These are phyloP conservation scores for Neofusicoccum sp. DNA, from an alignment of 2,329 filamentous ascomycete species.

Conservation along the genomic window DNA sequence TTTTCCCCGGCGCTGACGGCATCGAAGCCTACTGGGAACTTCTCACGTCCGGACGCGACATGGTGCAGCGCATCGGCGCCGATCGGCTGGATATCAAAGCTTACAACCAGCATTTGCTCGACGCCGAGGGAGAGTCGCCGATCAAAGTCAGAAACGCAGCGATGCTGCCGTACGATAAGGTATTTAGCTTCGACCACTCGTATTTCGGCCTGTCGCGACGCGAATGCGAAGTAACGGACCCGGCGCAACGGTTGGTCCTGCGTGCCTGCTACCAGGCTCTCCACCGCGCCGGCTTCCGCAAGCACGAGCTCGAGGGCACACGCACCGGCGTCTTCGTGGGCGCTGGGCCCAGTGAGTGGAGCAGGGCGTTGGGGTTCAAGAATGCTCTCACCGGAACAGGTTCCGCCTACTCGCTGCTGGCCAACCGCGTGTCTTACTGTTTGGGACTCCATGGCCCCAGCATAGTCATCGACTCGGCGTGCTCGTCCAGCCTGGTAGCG, in stretches of 20 bases:
- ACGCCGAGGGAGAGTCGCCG: not conserved
- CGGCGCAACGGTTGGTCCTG: not conserved
- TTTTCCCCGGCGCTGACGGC: not conserved
- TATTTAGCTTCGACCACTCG: not conserved
- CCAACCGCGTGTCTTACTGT: conserved; percentile 30
- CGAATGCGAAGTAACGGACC: not conserved
- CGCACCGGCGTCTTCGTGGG: conserved; percentile 28
- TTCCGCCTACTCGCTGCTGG: conserved; percentile 26
- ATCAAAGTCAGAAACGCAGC: not conserved
- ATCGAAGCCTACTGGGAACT: not conserved
- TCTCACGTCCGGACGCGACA: not conserved
- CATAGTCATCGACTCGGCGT: conserved; percentile 33
- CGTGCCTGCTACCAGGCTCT: not conserved
- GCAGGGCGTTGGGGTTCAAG: not conserved
- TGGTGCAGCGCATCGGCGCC: not conserved
- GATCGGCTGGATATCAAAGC: not conserved
- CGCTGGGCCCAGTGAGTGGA: not conserved
- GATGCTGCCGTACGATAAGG: not conserved
- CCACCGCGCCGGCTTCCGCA: conserved; percentile 13
- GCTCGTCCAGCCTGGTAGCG: conserved; percentile 28
- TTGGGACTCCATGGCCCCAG: conserved; percentile 31
- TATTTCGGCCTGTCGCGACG: not conserved
- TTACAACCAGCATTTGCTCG: not conserved
- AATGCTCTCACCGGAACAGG: conserved; percentile 21
- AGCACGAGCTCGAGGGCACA: conserved; percentile 16